Evolutionary conservation across 371 early-diverging fungal genomes (phyloP).

Genomic region (Mucor plumbeus): DNA sequence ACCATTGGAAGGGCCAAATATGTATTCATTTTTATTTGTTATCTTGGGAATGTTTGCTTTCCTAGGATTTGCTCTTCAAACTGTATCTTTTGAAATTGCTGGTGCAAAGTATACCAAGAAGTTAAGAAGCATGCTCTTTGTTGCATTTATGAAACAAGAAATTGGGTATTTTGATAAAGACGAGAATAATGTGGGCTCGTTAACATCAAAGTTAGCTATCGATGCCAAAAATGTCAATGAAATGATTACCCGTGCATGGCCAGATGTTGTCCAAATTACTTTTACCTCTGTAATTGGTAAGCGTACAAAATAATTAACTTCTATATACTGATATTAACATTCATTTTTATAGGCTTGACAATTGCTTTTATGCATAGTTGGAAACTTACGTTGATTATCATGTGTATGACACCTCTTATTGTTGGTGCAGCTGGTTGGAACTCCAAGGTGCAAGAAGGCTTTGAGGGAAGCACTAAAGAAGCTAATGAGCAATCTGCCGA

Average conservation of each 20-base stretch:
- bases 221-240: constrained; percentile 77
- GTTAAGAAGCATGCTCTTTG: constrained; percentile 60
- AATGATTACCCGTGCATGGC: constrained; percentile 69
- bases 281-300: constrained; percentile 49
- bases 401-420: constrained; percentile 58
- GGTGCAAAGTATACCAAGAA: constrained; percentile 65
- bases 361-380: constrained; percentile 60
- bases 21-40: constrained; percentile 76
- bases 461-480: constrained; percentile 63
- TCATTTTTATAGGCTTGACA: constrained; percentile 33
- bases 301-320: neutral
- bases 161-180: constrained; percentile 89
- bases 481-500: constrained; percentile 75
- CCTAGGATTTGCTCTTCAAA: constrained; percentile 46
- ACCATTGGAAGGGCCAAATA: constrained; percentile 57
- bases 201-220: constrained; percentile 80
- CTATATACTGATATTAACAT: neutral
- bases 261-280: constrained; percentile 61
- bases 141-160: constrained; percentile 75
- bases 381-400: constrained; percentile 62
- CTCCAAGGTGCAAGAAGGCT: constrained; percentile 49
- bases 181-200: constrained; percentile 79
- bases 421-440: constrained; percentile 48
- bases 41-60: constrained; percentile 58
- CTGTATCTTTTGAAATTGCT: constrained; percentile 48